Base-by-base conservation (phyloP, 2,329 filamentous ascomycete genomes). In the Nothomitra cinnamomea region DNA sequence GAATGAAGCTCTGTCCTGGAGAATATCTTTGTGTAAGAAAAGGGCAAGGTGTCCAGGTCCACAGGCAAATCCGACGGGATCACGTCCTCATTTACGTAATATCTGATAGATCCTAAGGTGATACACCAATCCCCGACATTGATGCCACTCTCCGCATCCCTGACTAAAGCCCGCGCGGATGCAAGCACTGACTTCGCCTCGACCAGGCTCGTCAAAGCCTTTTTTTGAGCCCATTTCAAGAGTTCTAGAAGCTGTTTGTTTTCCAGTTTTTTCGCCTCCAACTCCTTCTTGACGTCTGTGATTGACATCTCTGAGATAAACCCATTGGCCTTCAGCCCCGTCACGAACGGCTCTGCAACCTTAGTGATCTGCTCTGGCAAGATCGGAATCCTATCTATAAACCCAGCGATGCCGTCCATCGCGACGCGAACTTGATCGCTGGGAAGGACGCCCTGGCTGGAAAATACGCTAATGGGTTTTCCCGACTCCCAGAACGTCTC, bases 401-500 rank as follows among this genome's bases (percentile, higher is more conserved):
- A 98, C 12, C 17, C 50, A 60, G 75, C 80, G 41, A 83, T 66
- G 42, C 82, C 78, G 72, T 71, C 85, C 64, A 64, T 83, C 70
- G 64, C 85, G 60, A 94, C 77, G 35, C 92, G 85, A 38, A 95
- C 87, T 59, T 85, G 77, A 10, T 85, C 79, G 36, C 85, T 94
- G 15, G 84, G 79, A 53, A 95, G 73, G 5, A 98, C 82, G 54
- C 92, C 94, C 55, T 83, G 80, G 19, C 84, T 94, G 1, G 89
- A 95, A 58, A 94, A 81, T 5, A 95, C 77, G 62, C 95, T 88
- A 55, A 96, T 87, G 0, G 79, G 28, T 10, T 32, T 10, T 4
- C 28, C 28, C 57, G 87, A 89, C 35, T 81, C 94, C 92, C 92
- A 98, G 64, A 98, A 98, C 0, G 88, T 86, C 67, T 95, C 87